Evolutionary conservation across 768 basidiomycete species (phyloP), one percentile per base, ranked within the genome.

Genomic region (Heimioporus sp.): DNA sequence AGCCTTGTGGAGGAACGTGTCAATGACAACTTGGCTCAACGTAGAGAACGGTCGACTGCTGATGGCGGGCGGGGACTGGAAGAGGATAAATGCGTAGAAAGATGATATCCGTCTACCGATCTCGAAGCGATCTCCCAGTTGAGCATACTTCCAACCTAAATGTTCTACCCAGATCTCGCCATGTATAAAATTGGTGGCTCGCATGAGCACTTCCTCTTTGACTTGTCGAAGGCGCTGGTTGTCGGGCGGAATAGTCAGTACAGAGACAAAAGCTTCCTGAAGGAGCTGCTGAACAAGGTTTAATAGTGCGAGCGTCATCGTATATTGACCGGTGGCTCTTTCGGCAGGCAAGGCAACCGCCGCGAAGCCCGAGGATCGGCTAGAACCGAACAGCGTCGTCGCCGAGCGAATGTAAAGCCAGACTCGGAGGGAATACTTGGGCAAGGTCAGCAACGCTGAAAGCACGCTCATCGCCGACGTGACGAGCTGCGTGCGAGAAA

Each of bases 331-430:
- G 4, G 84, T 78, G 31, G 82, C 72, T 19, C 90, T 77, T 67
- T 92, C 87, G 4, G 80, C 70, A 1, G 86, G 78, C 54, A 96
- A 72, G n/a, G 85, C 81, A 39, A 79, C 74, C 4, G 85, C 82
- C 5, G 82, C 81, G 54, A 82, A 81, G 10, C 81, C 83, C 30
- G 76, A 69, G 0, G 65, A 51, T 40, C 75, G 75, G 21, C 81
- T 82, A 6, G 83, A 75, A 16, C 88, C 86, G 59, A 96, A 92
- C 24, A 97, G 77, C 19, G 84, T 79, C 0, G 80, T 74, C 0
- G 92, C 87, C 6, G 88, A 87, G 12, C 92, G 85, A 17, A 95
- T 80, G 61, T 89, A 94, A 10, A 92, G 74, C 93, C 92, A 96
- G 20, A 95, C 89, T 2, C 87, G 80, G 57, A 83, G 82, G n/a